These are phyloP conservation scores for Solanum corneliomulleri DNA, from an alignment of 257 asterid genomes.

Conservation along the genomic window DNA sequence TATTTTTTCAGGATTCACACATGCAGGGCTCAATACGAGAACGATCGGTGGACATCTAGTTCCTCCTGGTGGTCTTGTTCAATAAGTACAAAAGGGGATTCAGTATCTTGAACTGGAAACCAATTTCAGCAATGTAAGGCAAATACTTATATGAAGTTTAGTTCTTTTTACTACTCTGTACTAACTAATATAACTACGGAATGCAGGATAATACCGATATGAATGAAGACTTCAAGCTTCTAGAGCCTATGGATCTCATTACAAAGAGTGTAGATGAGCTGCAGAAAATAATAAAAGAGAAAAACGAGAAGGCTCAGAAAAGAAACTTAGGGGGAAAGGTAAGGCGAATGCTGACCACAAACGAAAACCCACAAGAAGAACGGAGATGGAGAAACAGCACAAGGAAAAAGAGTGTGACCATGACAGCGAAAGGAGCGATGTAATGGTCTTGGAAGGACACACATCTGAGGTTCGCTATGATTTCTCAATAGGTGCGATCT, in stretches of 20 bases:
- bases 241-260: conserved; percentile 78
- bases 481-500: neutral
- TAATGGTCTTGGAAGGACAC: conserved; percentile 85
- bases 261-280: conserved; percentile 82
- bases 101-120: conserved; percentile 84
- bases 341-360: conserved; percentile 31
- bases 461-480: conserved; percentile 68
- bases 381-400: conserved; percentile 18
- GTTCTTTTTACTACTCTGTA: conserved; percentile 2
- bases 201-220: conserved; percentile 60
- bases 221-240: conserved; percentile 75
- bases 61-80: conserved; percentile 86
- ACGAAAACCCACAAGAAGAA: conserved; percentile 18
- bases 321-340: neutral
- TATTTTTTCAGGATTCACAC: conserved; percentile 61
- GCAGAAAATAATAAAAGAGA: conserved; percentile 63
- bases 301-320: conserved; percentile 44
- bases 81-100: conserved; percentile 81
- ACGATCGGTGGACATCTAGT: conserved; percentile 69
- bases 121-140: conserved; percentile 50
- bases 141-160: conserved; percentile 14
- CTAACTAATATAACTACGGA: conserved; percentile 18
- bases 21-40: conserved; percentile 60
- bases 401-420: no score
- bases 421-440: conserved; percentile 14